Percentiles rank a stretch among this genome's conserved stretches.
These are phyloP conservation scores for Tricholoma matsutake DNA, from an alignment of 768 basidiomycete genomes.

Conservation along the genomic window DNA sequence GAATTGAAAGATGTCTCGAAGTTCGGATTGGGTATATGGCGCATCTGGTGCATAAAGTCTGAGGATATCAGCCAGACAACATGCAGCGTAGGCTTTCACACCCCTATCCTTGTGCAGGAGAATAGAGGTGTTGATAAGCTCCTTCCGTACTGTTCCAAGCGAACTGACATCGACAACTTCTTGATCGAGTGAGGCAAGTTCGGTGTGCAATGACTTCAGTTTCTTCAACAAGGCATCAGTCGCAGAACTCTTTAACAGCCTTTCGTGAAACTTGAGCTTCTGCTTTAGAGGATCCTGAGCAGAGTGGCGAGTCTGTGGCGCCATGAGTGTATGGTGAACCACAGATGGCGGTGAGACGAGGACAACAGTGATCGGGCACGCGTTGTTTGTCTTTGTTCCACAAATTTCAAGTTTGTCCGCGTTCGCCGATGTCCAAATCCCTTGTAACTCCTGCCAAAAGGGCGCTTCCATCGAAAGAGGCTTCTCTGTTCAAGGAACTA, in stretches of 20 bases:
- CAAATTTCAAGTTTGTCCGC: not conserved
- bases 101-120: constrained; percentile 94
- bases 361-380: constrained; percentile 25
- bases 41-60: constrained; percentile 95
- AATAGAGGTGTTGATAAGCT: constrained; percentile 75
- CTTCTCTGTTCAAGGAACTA: constrained; percentile 80
- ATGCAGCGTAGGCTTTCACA: constrained; percentile 92
- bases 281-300: constrained; percentile 49
- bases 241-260: constrained; percentile 72
- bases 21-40: constrained; percentile 85
- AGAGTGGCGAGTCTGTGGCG: constrained; percentile 68
- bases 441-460: constrained; percentile 42
- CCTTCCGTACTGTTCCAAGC: constrained; percentile 65
- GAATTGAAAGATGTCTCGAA: constrained; percentile 96
- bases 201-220: constrained; percentile 71
- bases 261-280: constrained; percentile 77
- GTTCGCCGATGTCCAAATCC: constrained; percentile 34
- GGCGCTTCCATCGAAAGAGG: constrained; percentile 78
- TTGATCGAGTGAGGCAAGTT: constrained; percentile 84
- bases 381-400: constrained; percentile 42
- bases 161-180: constrained; percentile 77
- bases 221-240: constrained; percentile 86
- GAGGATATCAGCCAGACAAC: constrained; percentile 92
- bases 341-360: constrained; percentile 15
- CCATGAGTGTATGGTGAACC: constrained; percentile 44